Evolutionary conservation across 2,329 filamentous ascomycete genomes (phyloP), one percentile per base, ranked within the genome.

Genomic region (Neospermospora avenae): DNA sequence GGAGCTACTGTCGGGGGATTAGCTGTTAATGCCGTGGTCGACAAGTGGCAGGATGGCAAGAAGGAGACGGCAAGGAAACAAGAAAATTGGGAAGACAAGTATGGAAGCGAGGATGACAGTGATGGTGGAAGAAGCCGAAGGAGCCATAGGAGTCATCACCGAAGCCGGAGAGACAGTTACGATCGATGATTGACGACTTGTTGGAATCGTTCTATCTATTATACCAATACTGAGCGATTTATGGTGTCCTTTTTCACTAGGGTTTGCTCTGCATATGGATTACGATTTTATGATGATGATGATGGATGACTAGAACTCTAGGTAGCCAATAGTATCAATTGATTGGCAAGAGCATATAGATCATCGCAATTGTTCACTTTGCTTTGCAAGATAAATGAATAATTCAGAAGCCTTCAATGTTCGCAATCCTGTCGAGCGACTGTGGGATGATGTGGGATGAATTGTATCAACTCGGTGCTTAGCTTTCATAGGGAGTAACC

Each of bases 1-100:
- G 69, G 68, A 4, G 69, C 69, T 13, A 66, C 67, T 3, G 67
- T 63, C 11, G 69, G 69, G 6, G 69, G 68, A 1, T 46, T 71
- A 51, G 64, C 63, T 1, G 66, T 57, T 16, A 67, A 71, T 67
- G 66, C 63, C n/a, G 56, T 62, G 28, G 64, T 69, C 16, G 65
- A 67, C 41, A 67, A 62, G 28, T 67, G 56, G 55, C 61, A 70
- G 53, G 63, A 67, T 6, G 34, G 44, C 2, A 67, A 64, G 44
- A 54, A 64, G 37, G 59, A 65, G 28, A 52, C 58, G 16, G 55
- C 37, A 16, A 51, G 53, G 13, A 63, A 66, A 41, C 20, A 67
- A 34, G 49, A 58, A 31, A 62, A 58, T 25, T 61, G 62, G 63
- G 61, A 68, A 20, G 55, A 67, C 2, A 66, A 62, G 7, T 65